Base-by-base conservation (phyloP, 2,329 filamentous ascomycete species). In the Stagonosporopsis tanaceti region DNA sequence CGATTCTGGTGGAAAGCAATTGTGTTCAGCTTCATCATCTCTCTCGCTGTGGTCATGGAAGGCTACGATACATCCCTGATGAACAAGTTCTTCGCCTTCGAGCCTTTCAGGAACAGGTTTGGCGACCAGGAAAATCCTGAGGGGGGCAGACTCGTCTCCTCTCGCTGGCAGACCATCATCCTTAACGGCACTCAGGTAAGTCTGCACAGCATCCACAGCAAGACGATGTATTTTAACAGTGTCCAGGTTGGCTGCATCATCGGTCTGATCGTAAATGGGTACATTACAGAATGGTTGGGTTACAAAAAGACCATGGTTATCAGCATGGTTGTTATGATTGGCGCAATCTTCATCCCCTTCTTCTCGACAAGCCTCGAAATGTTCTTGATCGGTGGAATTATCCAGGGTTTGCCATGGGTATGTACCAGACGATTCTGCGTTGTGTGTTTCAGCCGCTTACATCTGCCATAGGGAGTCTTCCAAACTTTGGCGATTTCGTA, bases 1-100 rank as follows among this genome's bases (percentile, higher is more conserved):
- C 85, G 81, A 66, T 82, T 93, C 27, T 96, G 96, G 73, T 92
- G 91, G 60, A 93, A 95, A 79, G 92, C 92, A 20, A 88, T 95
- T 53, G 82, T 80, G 15, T 96, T 91, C 90, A 92, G 88, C 68
- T 72, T 95, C 47, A 80, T 95, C 62, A 92, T 96, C 73, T 94
- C 90, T 11, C 92, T 90, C 0, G 92, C 89, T 73, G 93, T 96
- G 70, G 86, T 86, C 65, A 96, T 96, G 92, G 92, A 96, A 75
- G 92, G 91, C 15, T 95, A 92, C 78, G 91, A 96, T 72, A 82
- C 93, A 55, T 87, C 85, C 66, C 80, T 95, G 54, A 87, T 93
- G 74, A 91, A 89, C 79, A 92, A 92, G 75, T 91, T 93, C 69
- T 92, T 85, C 61, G 78, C 70, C 24, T 78, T 78, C 48, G 71